A percentile compares a stretch with the other conserved stretches of the same genome.
phyloP scores from a whole-genome alignment of 768 basidiomycete genomes.

The Russula sp. region DNA sequence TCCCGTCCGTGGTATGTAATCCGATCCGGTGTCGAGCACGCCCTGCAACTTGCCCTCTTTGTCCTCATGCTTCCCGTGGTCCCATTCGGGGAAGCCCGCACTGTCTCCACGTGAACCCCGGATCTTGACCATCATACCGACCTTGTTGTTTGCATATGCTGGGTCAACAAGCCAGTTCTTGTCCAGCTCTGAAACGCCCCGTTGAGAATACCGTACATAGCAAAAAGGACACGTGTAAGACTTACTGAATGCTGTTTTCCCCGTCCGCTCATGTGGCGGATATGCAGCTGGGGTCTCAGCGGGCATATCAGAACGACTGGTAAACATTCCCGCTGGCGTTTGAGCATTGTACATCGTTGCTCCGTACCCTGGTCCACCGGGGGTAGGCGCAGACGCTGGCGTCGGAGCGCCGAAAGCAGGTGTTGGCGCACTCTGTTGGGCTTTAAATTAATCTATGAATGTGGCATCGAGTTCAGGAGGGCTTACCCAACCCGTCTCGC shows the following conservation, averaged over 20 bases:
- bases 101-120: conserved; percentile 37
- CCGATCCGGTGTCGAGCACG: conserved; percentile 34
- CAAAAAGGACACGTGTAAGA: conserved; percentile 19
- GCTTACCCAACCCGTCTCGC: conserved; percentile 52
- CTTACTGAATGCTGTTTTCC: conserved; percentile 31
- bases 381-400: conserved; percentile 43
- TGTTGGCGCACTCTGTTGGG: conserved; percentile 35
- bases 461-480: conserved; percentile 18
- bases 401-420: conserved; percentile 36
- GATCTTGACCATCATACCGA: conserved; percentile 43
- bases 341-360: conserved; percentile 37
- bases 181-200: conserved; percentile 37
- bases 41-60: conserved; percentile 34
- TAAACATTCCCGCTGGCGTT: conserved; percentile 34
- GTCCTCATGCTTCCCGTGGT: conserved; percentile 37
- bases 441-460: background rate
- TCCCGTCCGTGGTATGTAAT: conserved; percentile 35
- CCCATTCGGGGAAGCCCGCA: conserved; percentile 39
- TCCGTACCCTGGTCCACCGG: conserved; percentile 36
- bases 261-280: conserved; percentile 36
- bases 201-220: background rate
- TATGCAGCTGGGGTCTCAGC: conserved; percentile 40
- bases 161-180: conserved; percentile 46
- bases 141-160: conserved; percentile 34
- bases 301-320: conserved; percentile 23